A percentile compares a stretch with the other conserved stretches of the same genome.
phyloP scores from a whole-genome alignment of 306 rosid genomes.

The Astragalus membranaceus region DNA sequence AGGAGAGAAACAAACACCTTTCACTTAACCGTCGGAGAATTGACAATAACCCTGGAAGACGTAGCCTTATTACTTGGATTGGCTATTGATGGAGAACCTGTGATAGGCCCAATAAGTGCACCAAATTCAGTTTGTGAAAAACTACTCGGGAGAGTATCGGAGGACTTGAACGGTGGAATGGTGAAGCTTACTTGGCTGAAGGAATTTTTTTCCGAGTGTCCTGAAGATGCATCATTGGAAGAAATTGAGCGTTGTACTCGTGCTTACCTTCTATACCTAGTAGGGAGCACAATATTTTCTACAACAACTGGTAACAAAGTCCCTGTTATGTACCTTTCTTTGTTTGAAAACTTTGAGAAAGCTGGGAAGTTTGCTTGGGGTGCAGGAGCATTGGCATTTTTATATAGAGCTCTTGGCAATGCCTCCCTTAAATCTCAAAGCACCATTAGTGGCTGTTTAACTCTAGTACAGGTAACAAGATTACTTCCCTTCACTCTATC shows the following conservation, averaged over 20 bases:
- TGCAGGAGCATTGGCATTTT: constrained; percentile 88
- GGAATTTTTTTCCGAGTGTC: constrained; percentile 76
- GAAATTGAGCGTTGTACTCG: constrained; percentile 58
- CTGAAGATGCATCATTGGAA: constrained; percentile 59
- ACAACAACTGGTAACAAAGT: constrained; percentile 94
- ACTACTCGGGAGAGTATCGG: constrained; percentile 71
- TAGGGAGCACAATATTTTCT: constrained; percentile 87
- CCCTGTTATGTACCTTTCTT: constrained; percentile 70
- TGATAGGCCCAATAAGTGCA: constrained; percentile 60
- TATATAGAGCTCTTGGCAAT: constrained; percentile 83
- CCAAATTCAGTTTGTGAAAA: constrained; percentile 70
- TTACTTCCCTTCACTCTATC: background rate
- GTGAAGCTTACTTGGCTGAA: constrained; percentile 93
- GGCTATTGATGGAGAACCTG: constrained; percentile 76
- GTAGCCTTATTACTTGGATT: constrained; percentile 81
- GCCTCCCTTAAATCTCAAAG: constrained; percentile 85
- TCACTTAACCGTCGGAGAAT: constrained; percentile 81
- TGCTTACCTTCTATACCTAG: constrained; percentile 80
- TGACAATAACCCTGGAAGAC: constrained; percentile 88
- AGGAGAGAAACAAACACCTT: constrained; percentile 95
- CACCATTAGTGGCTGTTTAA: constrained; percentile 80
- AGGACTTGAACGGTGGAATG: constrained; percentile 90
- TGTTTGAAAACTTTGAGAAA: constrained; percentile 68
- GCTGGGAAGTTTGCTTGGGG: constrained; percentile 88
- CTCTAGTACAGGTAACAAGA: constrained; percentile 61